These are phyloP conservation scores for Artemisia argyi DNA, from an alignment of 129 eudicot species.

Conservation along the genomic window DNA sequence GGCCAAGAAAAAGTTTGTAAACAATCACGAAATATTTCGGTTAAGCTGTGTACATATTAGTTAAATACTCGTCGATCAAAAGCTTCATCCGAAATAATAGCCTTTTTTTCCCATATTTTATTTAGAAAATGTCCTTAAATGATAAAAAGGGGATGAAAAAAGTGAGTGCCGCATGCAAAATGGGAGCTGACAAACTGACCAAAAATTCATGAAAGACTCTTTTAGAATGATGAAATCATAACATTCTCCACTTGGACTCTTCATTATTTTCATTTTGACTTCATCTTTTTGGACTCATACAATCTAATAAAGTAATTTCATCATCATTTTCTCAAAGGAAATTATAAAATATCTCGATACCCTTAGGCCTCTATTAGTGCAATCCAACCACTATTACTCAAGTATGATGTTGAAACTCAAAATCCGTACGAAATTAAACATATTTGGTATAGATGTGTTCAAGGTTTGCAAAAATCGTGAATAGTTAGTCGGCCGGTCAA, in stretches of 20 bases:
- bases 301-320: constrained; percentile 17
- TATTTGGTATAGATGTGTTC: too few species aligned
- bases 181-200: constrained; percentile 50
- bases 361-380: too few species aligned
- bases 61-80: not conserved
- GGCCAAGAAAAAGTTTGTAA: too few species aligned
- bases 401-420: too few species aligned
- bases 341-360: too few species aligned
- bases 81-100: not conserved
- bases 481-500: too few species aligned
- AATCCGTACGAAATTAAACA: too few species aligned
- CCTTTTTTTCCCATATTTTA: not conserved
- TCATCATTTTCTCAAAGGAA: not conserved
- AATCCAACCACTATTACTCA: too few species aligned
- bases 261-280: constrained; percentile 40
- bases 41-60: too few species aligned
- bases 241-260: constrained; percentile 42
- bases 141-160: constrained; percentile 20
- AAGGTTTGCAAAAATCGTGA: too few species aligned
- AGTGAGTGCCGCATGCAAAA: constrained; percentile 50
- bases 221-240: constrained; percentile 46
- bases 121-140: not conserved
- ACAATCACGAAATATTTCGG: too few species aligned
- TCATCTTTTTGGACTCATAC: constrained; percentile 44
- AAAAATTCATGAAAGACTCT: constrained; percentile 44